Evolutionary conservation across 2,329 filamentous ascomycete genomes (phyloP).

Genomic region (Westerdykella sp.): DNA sequence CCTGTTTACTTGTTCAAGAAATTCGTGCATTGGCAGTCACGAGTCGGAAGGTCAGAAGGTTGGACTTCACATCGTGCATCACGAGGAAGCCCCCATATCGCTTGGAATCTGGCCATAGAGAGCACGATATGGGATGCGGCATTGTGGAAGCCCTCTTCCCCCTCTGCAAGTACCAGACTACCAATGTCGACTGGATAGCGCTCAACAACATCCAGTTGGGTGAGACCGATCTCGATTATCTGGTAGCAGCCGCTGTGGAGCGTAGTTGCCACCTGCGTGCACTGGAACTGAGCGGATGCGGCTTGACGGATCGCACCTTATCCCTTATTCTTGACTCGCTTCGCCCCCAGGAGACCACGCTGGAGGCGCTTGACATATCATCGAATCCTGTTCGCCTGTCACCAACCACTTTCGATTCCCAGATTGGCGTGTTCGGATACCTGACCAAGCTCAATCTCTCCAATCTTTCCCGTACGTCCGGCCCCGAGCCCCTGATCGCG

Average conservation of each 20-base stretch:
- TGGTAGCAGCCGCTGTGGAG: conserved; percentile 63
- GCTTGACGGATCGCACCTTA: conserved; percentile 52
- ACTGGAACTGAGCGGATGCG: conserved; percentile 61
- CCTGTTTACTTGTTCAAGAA: conserved; percentile 61
- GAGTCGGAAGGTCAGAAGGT: conserved; percentile 54
- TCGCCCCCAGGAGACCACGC: conserved; percentile 57
- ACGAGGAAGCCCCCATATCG: conserved; percentile 47
- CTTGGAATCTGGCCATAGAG: conserved; percentile 38
- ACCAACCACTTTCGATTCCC: conserved; percentile 58
- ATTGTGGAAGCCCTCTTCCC: conserved; percentile 65
- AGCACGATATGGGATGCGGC: conserved; percentile 59
- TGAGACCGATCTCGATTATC: conserved; percentile 61
- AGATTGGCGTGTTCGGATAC: conserved; percentile 60
- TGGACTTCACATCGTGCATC: conserved; percentile 61
- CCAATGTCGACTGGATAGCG: conserved; percentile 65
- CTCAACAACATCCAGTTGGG: conserved; percentile 64
- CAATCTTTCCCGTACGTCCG: conserved; percentile 57
- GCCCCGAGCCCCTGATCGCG: conserved; percentile 57
- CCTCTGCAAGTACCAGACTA: conserved; percentile 59
- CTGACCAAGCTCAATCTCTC: conserved; percentile 62
- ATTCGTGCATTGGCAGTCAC: conserved; percentile 61
- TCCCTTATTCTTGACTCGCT: conserved; percentile 59
- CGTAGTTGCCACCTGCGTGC: conserved; percentile 59
- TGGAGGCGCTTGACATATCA: conserved; percentile 63
- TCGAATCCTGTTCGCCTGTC: conserved; percentile 60